phyloP scores from a whole-genome alignment of 768 basidiomycete genomes.

The Pleurotus sapidus region DNA sequence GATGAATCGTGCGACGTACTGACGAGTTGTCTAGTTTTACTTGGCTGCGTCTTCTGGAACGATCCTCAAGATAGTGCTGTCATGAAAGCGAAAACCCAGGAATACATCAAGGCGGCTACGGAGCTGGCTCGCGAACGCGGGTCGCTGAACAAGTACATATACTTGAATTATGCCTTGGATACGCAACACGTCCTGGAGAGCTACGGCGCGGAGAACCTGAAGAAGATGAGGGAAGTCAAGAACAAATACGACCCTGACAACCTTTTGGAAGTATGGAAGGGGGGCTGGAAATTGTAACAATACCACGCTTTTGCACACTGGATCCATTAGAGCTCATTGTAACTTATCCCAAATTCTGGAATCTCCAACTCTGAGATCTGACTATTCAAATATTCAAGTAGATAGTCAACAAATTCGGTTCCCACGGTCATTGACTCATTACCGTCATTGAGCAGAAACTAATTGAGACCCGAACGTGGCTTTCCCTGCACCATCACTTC shows the following conservation, averaged over 20 bases:
- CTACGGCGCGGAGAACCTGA: background rate
- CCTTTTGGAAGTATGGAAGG: background rate
- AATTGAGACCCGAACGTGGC: too few species aligned
- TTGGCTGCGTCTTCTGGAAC: conserved; percentile 5
- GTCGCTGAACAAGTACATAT: conserved; percentile 2
- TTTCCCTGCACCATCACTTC: too few species aligned
- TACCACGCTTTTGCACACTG: too few species aligned
- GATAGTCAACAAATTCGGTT: too few species aligned
- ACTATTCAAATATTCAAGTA: too few species aligned
- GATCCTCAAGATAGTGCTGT: conserved; percentile 7
- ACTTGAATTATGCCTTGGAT: conserved; percentile 8
- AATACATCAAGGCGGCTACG: background rate
- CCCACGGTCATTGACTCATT: too few species aligned
- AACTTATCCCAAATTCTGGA: too few species aligned
- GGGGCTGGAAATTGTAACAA: conserved; percentile 1
- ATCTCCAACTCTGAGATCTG: too few species aligned
- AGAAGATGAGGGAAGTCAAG: background rate
- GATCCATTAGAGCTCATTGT: too few species aligned
- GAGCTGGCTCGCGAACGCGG: conserved; percentile 4
- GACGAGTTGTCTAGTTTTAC: background rate
- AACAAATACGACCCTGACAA: background rate
- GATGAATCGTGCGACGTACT: background rate
- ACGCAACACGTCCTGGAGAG: background rate
- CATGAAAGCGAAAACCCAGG: background rate
- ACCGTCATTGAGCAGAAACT: too few species aligned